Base-by-base conservation (phyloP, 192 early-diverging fungal genomes). In the Coemansia sp. region DNA sequence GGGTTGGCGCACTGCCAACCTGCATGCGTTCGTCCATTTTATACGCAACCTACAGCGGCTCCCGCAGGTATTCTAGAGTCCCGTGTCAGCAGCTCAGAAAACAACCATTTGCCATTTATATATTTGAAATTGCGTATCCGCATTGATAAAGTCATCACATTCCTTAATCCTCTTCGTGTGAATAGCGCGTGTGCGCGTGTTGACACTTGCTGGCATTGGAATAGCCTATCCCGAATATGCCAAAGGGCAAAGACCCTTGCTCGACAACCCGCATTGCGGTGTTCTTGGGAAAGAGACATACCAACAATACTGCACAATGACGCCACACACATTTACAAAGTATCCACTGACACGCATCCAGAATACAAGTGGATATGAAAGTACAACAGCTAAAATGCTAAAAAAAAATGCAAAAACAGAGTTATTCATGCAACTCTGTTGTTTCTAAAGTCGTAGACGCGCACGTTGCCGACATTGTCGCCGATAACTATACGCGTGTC, bases 401-500 rank as follows among this genome's bases (percentile, higher is more conserved):
- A 49, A 49, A 44, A 44, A 50, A 18, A 50, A 50, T 50, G 48
- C 48, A 50, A 11, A 25, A 29, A 29, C 14, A 18, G 49, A 29
- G 24, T n/a, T 28, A 51, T 27, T 58, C 56, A 32, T 19, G 25
- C 28, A 21, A 46, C 19, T 46, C n/a, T 18, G 24, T 29, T 50
- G 55, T 76, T 54, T 30, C 85, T 70, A 79, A 93, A 97, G 60
- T 97, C 91, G 84, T 90, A 93, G 9, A 95, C 82, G 31, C 83
- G 81, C 25, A 94, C 80, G 29, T 82, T 82, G 5, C 91, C 91
- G 69, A 93, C 94, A 38, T 95, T 89, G 30, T 90, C 89, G 11
- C 91, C 94, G 25, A 87, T 86, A 16, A 95, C 75, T 55, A 99
- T 85, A 44, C 87, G 86, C 1, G 93, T 95, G 71, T 99, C 95